Evolutionary conservation across 331 rosid species (phyloP).

Genomic region (Ulmus americana): DNA sequence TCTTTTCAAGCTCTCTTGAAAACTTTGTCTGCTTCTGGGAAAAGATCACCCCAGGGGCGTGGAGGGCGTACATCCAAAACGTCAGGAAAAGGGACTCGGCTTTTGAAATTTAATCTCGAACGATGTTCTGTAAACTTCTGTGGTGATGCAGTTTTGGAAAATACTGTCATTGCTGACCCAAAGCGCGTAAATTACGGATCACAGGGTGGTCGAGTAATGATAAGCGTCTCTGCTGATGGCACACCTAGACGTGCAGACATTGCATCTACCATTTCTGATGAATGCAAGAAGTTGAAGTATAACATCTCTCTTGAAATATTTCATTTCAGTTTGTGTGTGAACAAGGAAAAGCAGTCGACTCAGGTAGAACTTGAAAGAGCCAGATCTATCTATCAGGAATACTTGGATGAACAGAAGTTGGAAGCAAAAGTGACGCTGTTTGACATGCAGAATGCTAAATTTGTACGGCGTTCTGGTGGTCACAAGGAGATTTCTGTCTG

Average conservation of each 20-base stretch:
- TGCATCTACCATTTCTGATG: constrained; percentile 58
- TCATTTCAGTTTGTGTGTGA: constrained; percentile 67
- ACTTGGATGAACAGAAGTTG: constrained; percentile 57
- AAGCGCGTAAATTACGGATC: constrained; percentile 92
- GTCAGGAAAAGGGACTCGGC: constrained; percentile 71
- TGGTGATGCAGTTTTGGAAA: constrained; percentile 79
- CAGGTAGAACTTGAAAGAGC: constrained; percentile 91
- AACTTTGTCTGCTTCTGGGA: constrained; percentile 54
- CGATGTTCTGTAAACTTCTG: constrained; percentile 64
- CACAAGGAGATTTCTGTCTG: constrained; percentile 81
- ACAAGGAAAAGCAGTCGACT: constrained; percentile 81
- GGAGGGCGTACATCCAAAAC: constrained; percentile 57
- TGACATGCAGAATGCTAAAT: constrained; percentile 95
- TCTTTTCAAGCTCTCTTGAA: constrained; percentile 68
- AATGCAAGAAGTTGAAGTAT: constrained; percentile 57
- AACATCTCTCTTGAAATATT: constrained; percentile 78
- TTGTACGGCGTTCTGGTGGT: constrained; percentile 87
- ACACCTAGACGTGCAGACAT: constrained; percentile 75
- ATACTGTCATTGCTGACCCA: constrained; percentile 67
- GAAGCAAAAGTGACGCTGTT: constrained; percentile 61
- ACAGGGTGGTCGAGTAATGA: constrained; percentile 79
- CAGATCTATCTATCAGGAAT: constrained; percentile 74
- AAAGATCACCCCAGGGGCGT: constrained; percentile 48
- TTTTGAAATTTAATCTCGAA: constrained; percentile 76
- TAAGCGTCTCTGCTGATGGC: constrained; percentile 69